Percentiles rank a stretch among this genome's conserved stretches.
Conservation (phyloP, 2,329 filamentous ascomycete genomes). For the Pseudocercospora pini-densiflorae region DNA sequence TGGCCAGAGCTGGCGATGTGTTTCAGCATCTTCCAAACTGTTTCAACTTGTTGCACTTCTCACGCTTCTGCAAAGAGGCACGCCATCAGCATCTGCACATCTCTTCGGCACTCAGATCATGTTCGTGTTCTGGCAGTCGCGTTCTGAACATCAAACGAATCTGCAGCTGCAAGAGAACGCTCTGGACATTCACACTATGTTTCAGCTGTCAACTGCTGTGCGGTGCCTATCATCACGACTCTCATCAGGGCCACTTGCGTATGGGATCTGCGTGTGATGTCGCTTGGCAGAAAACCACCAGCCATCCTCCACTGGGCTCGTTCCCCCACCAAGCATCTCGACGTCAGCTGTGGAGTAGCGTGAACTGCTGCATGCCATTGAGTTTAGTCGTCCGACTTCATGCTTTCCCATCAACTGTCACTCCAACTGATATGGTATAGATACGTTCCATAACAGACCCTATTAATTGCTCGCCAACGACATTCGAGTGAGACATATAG, state of each 20-base stretch:
- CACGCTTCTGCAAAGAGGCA: not conserved
- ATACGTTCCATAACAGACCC: constrained; percentile 4
- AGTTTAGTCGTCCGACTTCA: constrained; percentile 9
- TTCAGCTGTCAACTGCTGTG: not conserved
- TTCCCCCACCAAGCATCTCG: not conserved
- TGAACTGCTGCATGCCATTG: constrained; percentile 15
- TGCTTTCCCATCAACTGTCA: not conserved
- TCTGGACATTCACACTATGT: not conserved
- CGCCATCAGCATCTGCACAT: not conserved
- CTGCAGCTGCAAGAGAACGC: not conserved
- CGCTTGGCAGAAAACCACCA: constrained; percentile 2
- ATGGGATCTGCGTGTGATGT: constrained; percentile 15
- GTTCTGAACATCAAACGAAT: not conserved
- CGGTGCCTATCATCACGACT: constrained; percentile 1
- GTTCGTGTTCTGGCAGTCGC: not conserved
- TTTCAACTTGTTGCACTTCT: not conserved
- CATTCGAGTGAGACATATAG: not conserved
- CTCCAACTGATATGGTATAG: not conserved
- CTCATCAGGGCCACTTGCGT: constrained; percentile 21
- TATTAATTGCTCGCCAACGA: constrained; percentile 1
- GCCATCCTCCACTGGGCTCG: constrained; percentile 6
- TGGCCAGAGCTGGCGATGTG: not conserved
- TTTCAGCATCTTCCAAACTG: not conserved
- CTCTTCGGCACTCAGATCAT: not conserved
- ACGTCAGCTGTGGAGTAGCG: constrained; percentile 7